Evolutionary conservation across 306 rosid genomes (phyloP), one percentile per base, ranked within the genome.

Genomic region (Vigna angularis): DNA sequence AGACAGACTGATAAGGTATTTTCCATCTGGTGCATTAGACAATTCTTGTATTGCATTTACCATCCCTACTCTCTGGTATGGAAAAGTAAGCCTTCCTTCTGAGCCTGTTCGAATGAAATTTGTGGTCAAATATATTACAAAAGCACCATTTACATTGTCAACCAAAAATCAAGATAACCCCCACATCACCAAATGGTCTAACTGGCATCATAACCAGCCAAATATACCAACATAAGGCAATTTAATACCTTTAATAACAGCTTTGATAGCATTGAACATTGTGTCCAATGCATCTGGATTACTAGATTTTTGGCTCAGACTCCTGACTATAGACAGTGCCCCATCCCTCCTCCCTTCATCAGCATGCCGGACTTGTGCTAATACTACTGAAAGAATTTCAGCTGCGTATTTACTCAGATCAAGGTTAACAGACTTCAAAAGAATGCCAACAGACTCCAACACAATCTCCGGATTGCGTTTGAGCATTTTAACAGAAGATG

Each of bases 381-480:
- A 83, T 68, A 79, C 93, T 83, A 91, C 93, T 14, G 88, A 91
- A 83, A 95, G 96, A 78, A 95, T 73, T 82, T 95, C 97, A 3
- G 79, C 79, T 14, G 98, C 94, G 86, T 95, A 95, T 89, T 89
- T 95, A 72, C 99, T 95, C 86, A 91, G 79, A 81, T 95, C 99
- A 83, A 95, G 92, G 80, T 81, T 89, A 76, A 95, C 93, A 11
- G 93, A 89, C 70, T 85, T 82, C 87, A 92, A 85, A 81, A 93
- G 91, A 84, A 91, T 56, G 75, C 90, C 92, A 85, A 91, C 89
- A 6, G 98, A 88, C 81, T 95, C 99, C 91, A 95, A 84, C 79
- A 90, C 92, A 86, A 93, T 92, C 90, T 95, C 99, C 8, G 99
- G 99, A 85, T 93, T 95, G 58, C 99, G 93, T 81, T 95, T 95